Conservation (phyloP, 148 eudicot genomes). For the Pharnaceum exiguum region DNA sequence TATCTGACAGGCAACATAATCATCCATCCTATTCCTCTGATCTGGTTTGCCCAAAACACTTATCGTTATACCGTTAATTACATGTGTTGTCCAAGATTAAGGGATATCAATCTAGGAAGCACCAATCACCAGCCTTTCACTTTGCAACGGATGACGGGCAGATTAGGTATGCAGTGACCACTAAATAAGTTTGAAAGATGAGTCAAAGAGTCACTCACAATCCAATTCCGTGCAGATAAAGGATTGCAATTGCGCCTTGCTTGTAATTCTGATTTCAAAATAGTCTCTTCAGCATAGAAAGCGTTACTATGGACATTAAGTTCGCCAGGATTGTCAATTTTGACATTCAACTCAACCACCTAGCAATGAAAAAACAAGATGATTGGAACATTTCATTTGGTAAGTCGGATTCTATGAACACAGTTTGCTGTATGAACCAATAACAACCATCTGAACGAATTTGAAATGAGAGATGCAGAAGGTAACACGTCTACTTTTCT, state of each 20-base stretch:
- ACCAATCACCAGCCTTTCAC: background rate
- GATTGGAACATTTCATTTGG: no score
- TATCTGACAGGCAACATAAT: no score
- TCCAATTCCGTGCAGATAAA: conserved; percentile 91
- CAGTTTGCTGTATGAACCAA: no score
- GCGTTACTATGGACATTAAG: conserved; percentile 85
- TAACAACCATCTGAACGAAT: no score
- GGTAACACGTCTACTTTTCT: no score
- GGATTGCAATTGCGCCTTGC: conserved; percentile 91
- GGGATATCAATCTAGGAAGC: no score
- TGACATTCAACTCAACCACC: conserved; percentile 94
- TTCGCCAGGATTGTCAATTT: conserved; percentile 82
- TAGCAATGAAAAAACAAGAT: conserved; percentile 8
- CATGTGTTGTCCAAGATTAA: no score
- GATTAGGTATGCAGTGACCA: background rate
- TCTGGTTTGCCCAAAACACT: no score
- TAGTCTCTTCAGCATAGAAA: conserved; percentile 77
- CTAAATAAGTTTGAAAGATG: background rate
- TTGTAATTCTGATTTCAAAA: conserved; percentile 69
- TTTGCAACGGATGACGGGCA: background rate
- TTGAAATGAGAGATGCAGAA: no score
- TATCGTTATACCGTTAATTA: no score
- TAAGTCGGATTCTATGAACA: no score
- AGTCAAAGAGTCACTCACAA: conserved; percentile 41
- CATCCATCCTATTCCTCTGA: no score